Percentiles rank a stretch among this genome's conserved stretches.
Conservation (phyloP, 73 alveolate genomes). For the Stentor roeselii region DNA sequence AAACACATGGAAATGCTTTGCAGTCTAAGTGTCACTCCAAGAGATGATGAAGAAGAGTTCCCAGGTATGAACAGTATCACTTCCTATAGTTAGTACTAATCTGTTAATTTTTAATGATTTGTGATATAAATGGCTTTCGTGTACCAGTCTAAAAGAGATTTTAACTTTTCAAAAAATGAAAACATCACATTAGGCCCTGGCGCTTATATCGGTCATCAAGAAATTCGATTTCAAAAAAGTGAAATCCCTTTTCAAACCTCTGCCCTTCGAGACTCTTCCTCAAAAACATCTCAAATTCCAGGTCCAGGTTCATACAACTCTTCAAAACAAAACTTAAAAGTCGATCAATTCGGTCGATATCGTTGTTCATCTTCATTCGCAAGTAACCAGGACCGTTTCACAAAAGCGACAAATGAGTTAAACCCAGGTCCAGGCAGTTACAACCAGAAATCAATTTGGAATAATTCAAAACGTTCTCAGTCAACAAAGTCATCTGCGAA, state of each 20-base stretch:
- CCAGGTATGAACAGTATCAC: not conserved
- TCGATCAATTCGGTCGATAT: not conserved
- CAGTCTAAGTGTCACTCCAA: not conserved
- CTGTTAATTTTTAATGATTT: too few relatives aligned
- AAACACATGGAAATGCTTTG: not conserved
- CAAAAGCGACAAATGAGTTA: not conserved
- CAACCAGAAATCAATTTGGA: not conserved
- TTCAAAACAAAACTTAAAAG: not conserved
- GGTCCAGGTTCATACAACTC: constrained; percentile 20
- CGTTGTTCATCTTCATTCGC: not conserved
- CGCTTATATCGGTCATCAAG: constrained; percentile 14
- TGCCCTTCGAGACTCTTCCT: not conserved
- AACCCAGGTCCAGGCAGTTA: constrained; percentile 30
- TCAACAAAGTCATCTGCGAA: not conserved
- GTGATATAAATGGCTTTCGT: constrained; percentile 28
- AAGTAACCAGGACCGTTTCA: not conserved
- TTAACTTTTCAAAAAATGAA: not conserved
- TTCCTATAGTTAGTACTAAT: not conserved
- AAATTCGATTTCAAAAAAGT: not conserved
- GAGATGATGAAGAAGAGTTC: constrained; percentile 11
- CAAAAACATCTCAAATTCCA: not conserved
- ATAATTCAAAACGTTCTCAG: not conserved
- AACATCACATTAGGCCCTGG: constrained; percentile 21
- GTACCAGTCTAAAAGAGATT: not conserved
- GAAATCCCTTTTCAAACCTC: constrained; percentile 10